Percentiles rank a stretch among this genome's conserved stretches.
These are phyloP conservation scores for Acanthamoeba pearcei DNA, from an alignment of 208 protist genomes.

Conservation along the genomic window DNA sequence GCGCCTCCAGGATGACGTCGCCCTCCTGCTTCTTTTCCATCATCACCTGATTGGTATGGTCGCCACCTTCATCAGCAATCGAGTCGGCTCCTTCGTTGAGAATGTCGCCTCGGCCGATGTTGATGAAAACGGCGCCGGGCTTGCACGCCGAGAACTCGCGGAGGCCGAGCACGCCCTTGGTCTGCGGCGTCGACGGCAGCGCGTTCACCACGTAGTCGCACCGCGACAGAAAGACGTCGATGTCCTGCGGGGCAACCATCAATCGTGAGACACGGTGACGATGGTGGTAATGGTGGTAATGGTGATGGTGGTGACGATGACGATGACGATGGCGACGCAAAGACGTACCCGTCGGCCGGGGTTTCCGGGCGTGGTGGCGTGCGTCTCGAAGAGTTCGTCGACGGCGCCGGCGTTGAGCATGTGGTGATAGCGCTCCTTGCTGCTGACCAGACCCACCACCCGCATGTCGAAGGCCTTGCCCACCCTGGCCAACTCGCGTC, in stretches of 20 bases:
- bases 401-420: not conserved
- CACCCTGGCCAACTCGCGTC: not conserved
- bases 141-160: slow-evolving; percentile 32
- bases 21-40: not conserved
- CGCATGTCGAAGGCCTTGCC: slow-evolving; percentile 51
- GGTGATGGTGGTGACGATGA: too few species aligned
- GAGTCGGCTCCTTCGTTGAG: not conserved
- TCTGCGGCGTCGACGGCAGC: slow-evolving; percentile 45
- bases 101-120: slow-evolving; percentile 56
- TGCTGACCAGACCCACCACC: slow-evolving; percentile 62
- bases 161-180: slow-evolving; percentile 17
- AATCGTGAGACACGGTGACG: not conserved
- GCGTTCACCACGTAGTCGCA: slow-evolving; percentile 70
- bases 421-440: slow-evolving; percentile 11
- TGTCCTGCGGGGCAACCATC: not conserved
- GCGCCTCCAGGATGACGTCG: slow-evolving; percentile 45
- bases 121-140: slow-evolving; percentile 62
- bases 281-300: not conserved
- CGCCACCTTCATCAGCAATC: not conserved
- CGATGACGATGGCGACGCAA: not conserved
- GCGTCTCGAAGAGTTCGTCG: slow-evolving; percentile 45
- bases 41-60: not conserved
- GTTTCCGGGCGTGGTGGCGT: too few species aligned
- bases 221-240: slow-evolving; percentile 24
- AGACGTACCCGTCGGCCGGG: not conserved